phyloP scores from a whole-genome alignment of 2,329 filamentous ascomycete species.

The Colletotrichum plurivorum region DNA sequence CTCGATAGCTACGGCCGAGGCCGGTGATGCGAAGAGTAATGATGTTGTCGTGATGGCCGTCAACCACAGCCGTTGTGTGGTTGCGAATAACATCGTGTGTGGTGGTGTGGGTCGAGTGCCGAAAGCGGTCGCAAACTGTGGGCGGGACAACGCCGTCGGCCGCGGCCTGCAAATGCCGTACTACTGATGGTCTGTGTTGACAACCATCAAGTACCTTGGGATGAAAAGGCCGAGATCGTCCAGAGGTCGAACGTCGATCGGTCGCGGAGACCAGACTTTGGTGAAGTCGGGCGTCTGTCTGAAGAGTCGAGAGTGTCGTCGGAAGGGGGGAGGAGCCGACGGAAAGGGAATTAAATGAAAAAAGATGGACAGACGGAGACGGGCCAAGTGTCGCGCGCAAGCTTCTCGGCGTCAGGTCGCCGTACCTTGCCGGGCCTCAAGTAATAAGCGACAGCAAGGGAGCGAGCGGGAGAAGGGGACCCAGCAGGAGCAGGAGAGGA shows the following conservation, averaged over 20 bases:
- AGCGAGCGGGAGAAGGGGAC: slow-evolving; percentile 25
- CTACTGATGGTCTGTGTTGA: background rate
- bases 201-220: background rate
- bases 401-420: slow-evolving; percentile 2
- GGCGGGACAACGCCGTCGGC: slow-evolving; percentile 6
- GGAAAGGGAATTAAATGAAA: background rate
- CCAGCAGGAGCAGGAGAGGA: slow-evolving; percentile 35
- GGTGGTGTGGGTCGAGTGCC: slow-evolving; percentile 1
- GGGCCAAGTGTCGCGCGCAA: background rate
- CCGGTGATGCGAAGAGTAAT: slow-evolving; percentile 20
- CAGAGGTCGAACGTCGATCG: background rate
- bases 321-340: background rate
- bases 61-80: slow-evolving; percentile 8
- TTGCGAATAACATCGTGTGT: slow-evolving; percentile 31
- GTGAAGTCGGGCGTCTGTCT: too few relatives aligned
- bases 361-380: slow-evolving; percentile 10
- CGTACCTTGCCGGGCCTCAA: slow-evolving; percentile 26
- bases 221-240: background rate
- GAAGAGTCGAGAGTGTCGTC: too few relatives aligned
- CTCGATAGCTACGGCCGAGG: slow-evolving; percentile 30
- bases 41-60: slow-evolving; percentile 24
- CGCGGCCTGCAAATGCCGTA: slow-evolving; percentile 4
- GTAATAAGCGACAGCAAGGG: slow-evolving; percentile 23
- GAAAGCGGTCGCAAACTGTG: background rate
- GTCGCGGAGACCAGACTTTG: too few relatives aligned